Base-by-base conservation (phyloP, 2,329 filamentous ascomycete species). In the Herpomyces periplanetae region DNA sequence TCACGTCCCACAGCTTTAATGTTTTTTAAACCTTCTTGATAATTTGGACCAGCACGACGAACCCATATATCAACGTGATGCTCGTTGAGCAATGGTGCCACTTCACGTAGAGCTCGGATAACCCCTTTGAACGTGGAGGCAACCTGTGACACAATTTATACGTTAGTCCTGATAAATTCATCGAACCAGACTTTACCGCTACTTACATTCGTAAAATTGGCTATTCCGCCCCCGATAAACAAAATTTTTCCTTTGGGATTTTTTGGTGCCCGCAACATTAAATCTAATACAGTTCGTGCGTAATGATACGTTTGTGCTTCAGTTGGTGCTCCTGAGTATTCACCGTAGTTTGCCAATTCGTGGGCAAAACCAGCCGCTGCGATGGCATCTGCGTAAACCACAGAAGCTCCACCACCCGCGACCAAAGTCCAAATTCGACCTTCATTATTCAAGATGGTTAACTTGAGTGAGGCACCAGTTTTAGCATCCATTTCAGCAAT, bases 261-360 rank as follows among this genome's bases (percentile, higher is more conserved):
- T 37, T 57, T 42, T 23, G 80, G 75, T 21, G 75, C 63, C 30
- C 80, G 68, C 31, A 96, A 64, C 68, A 96, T 85, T 27, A 96
- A 59, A 41, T 96, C 80, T 27, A 96, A 53, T 27, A 96, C 69
- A 12, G 80, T 96, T 36, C 66, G 65, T 36, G 80, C 73, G 46
- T 96, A 96, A 59, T 91, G 73, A 60, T 68, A 96, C 25, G 80
- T 91, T 47, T 96, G 80, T 17, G 71, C 85, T 59, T 96, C 80
- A 25, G 71, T 91, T 30, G 80, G 80, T 27, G 80, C 80, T 48
- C 80, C 80, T 27, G 80, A 91, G 61, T 96, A 96, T 48, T 96
- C 80, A 42, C 80, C 80, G 39, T 96, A 96, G 60, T 96, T 96
- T 48, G 80, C 80, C 21, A 96, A 59, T 44, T 96, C 73, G 33